Percentiles rank a stretch among this genome's conserved stretches.
Conservation (phyloP, 371 early-diverging fungal species). For the Haplosporangium sp. region DNA sequence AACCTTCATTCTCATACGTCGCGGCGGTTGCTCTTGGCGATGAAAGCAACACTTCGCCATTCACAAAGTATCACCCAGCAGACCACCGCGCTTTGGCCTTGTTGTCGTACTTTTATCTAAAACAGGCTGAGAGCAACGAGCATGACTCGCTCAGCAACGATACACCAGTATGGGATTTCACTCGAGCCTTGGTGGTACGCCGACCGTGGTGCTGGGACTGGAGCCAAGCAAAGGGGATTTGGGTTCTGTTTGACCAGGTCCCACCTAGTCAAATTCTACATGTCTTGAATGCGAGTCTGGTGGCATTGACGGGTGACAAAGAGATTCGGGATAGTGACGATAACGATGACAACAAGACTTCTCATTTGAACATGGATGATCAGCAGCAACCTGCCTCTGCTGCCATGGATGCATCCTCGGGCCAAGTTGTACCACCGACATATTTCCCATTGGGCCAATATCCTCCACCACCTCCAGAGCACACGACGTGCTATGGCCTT, state of each 20-base stretch:
- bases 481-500: slow-evolving; percentile 73
- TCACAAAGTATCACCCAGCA: slow-evolving; percentile 62
- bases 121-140: slow-evolving; percentile 5
- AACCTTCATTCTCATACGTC: slow-evolving; percentile 24
- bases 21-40: slow-evolving; percentile 30
- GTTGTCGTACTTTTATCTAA: slow-evolving; percentile 58
- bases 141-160: not conserved
- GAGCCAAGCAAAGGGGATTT: slow-evolving; percentile 64
- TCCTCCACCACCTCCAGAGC: slow-evolving; percentile 62
- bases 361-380: not conserved
- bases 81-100: slow-evolving; percentile 68
- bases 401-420: not conserved
- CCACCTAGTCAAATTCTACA: slow-evolving; percentile 75
- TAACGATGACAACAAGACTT: slow-evolving; percentile 5
- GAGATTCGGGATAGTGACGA: slow-evolving; percentile 11
- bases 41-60: slow-evolving; percentile 44
- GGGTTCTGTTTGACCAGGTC: slow-evolving; percentile 71
- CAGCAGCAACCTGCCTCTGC: not conserved
- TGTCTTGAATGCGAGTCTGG: slow-evolving; percentile 80
- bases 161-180: slow-evolving; percentile 67
- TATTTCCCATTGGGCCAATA: slow-evolving; percentile 64
- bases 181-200: slow-evolving; percentile 61
- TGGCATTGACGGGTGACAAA: slow-evolving; percentile 73
- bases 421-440: slow-evolving; percentile 51
- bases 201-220: slow-evolving; percentile 74